Conservation (phyloP, 768 basidiomycete species). For the Kockovaella imperatae region DNA sequence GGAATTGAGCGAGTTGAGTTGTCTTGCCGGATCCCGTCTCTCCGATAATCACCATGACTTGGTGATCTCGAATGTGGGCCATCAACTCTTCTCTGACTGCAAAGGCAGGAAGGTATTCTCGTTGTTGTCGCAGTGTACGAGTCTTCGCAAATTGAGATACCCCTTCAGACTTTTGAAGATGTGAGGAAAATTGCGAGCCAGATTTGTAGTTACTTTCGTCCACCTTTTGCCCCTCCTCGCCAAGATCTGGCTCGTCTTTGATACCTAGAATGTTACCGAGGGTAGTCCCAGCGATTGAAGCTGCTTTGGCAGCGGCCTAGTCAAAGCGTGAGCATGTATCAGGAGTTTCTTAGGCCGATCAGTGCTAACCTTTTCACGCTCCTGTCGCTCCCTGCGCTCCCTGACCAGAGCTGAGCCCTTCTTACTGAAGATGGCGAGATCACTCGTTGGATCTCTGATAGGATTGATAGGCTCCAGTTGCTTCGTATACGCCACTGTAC, state of each 20-base stretch:
- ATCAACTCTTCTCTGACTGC: slow-evolving; percentile 91
- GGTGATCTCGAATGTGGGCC: slow-evolving; percentile 82
- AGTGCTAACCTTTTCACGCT: slow-evolving; percentile 55
- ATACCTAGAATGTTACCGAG: slow-evolving; percentile 98
- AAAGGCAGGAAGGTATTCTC: slow-evolving; percentile 95
- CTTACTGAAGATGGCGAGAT: slow-evolving; percentile 91
- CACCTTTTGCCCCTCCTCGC: slow-evolving; percentile 56
- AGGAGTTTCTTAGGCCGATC: background rate
- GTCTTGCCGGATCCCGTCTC: slow-evolving; percentile 99
- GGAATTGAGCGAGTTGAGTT: slow-evolving; percentile 86
- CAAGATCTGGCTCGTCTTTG: slow-evolving; percentile 85
- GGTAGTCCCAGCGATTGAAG: slow-evolving; percentile 79
- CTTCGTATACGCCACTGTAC: slow-evolving; percentile 88
- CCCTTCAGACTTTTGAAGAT: slow-evolving; percentile 63
- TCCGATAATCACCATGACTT: slow-evolving; percentile 94
- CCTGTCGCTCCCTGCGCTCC: slow-evolving; percentile 93
- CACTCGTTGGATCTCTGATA: slow-evolving; percentile 82
- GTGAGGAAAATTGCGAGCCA: slow-evolving; percentile 94
- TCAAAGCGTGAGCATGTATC: background rate
- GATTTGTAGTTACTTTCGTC: slow-evolving; percentile 61
- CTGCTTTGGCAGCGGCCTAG: slow-evolving; percentile 90
- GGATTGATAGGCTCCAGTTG: slow-evolving; percentile 97
- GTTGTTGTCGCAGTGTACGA: slow-evolving; percentile 82
- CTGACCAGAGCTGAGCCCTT: slow-evolving; percentile 92
- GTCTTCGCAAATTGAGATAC: slow-evolving; percentile 73